Base-by-base conservation (phyloP, 192 early-diverging fungal genomes). In the Dispira parvispora region DNA sequence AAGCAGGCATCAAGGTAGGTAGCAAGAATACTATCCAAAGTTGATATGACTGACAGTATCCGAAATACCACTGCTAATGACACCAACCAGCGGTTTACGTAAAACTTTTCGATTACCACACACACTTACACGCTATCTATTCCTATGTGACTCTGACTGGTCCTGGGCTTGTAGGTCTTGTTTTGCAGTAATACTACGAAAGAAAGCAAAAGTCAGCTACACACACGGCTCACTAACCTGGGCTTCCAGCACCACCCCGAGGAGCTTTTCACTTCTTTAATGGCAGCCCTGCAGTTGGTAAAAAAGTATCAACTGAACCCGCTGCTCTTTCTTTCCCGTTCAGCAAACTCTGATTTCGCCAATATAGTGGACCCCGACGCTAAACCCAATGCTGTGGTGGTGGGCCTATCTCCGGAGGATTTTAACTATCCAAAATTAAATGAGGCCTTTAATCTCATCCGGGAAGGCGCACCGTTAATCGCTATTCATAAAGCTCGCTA, bases 121-220 rank as follows among this genome's bases (percentile, higher is more conserved):
- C 61, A 18, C 45, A 12, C 52, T 25, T 8, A 11, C 52, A 49
- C 49, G 3, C 8, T 54, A n/a, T 42, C n/a, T 50, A 54, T 28
- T 60, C 12, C 62, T 27, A 16, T 14, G 3, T 2, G 64, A 8
- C 16, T 49, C 4, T 46, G 42, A 26, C 38, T 57, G 0, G 52
- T 52, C 62, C 52, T 61, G 20, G 0, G 25, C 25, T 38, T 26
- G 8, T 43, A 76, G 70, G 65, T 79, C 45, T 72, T 82, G 3
- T 92, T 92, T 69, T 84, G 88, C n/a, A 89, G 88, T 50, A 95
- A 95, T 71, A 92, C 90, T 1, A 92, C 92, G 18, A 89, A 89
- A 61, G 78, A 85, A 60, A 84, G 82, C 42, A 70, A 73, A 43
- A 66, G 68, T 28, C 54, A 54, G 16, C 69, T 93, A 0, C 69